These are phyloP conservation scores for Naganishia vishniacii DNA, from an alignment of 768 basidiomycete species.

Conservation along the genomic window DNA sequence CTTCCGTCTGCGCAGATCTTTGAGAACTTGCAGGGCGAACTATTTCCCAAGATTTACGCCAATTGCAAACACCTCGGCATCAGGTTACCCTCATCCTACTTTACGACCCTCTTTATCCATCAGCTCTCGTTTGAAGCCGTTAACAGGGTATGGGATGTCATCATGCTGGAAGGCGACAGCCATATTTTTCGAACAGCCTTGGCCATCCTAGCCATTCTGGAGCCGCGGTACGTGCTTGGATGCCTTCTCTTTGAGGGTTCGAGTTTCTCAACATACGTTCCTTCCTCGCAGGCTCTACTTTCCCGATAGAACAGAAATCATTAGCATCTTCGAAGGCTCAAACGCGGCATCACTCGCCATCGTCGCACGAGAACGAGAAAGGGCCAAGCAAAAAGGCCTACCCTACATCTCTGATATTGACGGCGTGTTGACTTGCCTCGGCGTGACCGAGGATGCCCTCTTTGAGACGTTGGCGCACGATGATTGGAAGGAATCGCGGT, in stretches of 20 bases:
- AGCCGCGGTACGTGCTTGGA: constrained; percentile 42
- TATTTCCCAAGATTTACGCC: constrained; percentile 45
- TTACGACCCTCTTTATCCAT: constrained; percentile 43
- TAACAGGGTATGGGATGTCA: constrained; percentile 46
- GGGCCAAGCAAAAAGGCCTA: constrained; percentile 42
- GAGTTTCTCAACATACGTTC: neutral
- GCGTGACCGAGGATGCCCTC: constrained; percentile 39
- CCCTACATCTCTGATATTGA: constrained; percentile 39
- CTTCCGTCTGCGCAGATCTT: constrained; percentile 26
- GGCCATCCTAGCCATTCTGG: constrained; percentile 46
- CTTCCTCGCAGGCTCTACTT: constrained; percentile 37
- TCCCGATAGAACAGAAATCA: constrained; percentile 45
- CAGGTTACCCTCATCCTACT: constrained; percentile 43
- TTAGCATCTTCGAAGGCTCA: constrained; percentile 42
- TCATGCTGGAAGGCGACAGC: constrained; percentile 45
- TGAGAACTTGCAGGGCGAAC: constrained; percentile 46
- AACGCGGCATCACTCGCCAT: constrained; percentile 43
- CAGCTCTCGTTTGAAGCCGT: constrained; percentile 45
- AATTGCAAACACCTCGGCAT: constrained; percentile 46
- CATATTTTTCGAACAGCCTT: constrained; percentile 45
- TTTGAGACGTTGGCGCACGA: constrained; percentile 42
- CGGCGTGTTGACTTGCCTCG: constrained; percentile 43
- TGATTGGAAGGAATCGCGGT: constrained; percentile 45
- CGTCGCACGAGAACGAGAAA: constrained; percentile 39
- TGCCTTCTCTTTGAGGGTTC: neutral